Evolutionary conservation across 805 yeast genomes (phyloP).

Genomic region (Metschnikowia similis): DNA sequence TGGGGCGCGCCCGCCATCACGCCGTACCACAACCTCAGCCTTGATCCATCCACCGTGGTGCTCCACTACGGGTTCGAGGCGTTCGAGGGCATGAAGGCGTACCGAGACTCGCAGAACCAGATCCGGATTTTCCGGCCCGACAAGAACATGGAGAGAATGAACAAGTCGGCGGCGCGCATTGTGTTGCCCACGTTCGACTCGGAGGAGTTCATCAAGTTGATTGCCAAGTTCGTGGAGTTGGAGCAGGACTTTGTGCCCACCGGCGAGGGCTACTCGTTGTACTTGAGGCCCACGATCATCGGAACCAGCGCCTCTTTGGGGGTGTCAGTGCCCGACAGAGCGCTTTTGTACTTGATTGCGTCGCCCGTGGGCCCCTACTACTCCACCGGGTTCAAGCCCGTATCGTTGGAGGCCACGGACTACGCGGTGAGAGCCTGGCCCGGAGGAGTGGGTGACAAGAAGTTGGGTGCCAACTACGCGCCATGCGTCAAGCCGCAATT

Average conservation of each 20-base stretch:
- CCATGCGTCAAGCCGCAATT: constrained; percentile 90
- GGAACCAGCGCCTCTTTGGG: constrained; percentile 91
- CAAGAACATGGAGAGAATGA: constrained; percentile 89
- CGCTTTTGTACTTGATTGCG: constrained; percentile 79
- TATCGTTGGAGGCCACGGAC: constrained; percentile 89
- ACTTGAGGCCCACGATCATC: constrained; percentile 91
- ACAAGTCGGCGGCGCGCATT: constrained; percentile 81
- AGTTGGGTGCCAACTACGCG: constrained; percentile 96
- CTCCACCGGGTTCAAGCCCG: constrained; percentile 90
- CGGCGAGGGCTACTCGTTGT: constrained; percentile 85
- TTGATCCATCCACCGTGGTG: constrained; percentile 88
- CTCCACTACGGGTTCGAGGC: constrained; percentile 94
- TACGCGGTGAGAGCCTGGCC: constrained; percentile 99
- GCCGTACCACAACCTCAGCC: constrained; percentile 70
- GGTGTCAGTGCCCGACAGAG: constrained; percentile 76
- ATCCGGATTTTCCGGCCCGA: constrained; percentile 86
- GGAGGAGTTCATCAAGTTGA: constrained; percentile 68
- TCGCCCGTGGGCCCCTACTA: constrained; percentile 97
- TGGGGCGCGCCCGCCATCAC: constrained; percentile 88
- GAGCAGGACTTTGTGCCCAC: constrained; percentile 80
- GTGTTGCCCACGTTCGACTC: constrained; percentile 83
- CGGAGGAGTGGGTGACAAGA: constrained; percentile 95
- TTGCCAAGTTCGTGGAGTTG: constrained; percentile 68
- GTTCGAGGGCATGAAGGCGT: constrained; percentile 95
- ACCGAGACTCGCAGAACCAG: constrained; percentile 49